Percentiles rank a stretch among this genome's conserved stretches.
Conservation (phyloP, 805 yeast species). For the Babjeviella inositovora region DNA sequence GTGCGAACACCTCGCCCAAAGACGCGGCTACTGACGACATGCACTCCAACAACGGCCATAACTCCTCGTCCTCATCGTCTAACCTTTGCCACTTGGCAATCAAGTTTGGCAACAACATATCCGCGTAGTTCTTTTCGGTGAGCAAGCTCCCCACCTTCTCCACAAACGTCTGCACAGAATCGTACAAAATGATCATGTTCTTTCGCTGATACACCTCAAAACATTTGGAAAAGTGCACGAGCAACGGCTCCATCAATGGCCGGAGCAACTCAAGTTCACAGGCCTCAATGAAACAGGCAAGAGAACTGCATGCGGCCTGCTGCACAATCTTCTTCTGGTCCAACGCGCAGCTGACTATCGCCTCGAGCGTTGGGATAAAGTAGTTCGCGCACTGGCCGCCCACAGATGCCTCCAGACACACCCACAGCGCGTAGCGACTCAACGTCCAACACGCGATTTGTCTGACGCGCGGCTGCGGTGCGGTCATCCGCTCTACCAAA, state of each 20-base stretch:
- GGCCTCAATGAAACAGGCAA: conserved; percentile 70
- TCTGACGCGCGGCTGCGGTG: conserved; percentile 69
- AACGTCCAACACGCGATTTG: conserved; percentile 95
- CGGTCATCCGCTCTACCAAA: conserved; percentile 64
- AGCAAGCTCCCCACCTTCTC: conserved; percentile 54
- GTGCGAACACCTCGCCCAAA: conserved; percentile 71
- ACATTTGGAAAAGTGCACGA: conserved; percentile 58
- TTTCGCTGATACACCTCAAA: conserved; percentile 68
- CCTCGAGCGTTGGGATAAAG: conserved; percentile 63
- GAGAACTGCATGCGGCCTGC: conserved; percentile 81
- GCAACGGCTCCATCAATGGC: conserved; percentile 48
- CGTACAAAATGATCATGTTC: conserved; percentile 71
- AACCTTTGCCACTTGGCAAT: conserved; percentile 66
- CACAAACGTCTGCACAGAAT: conserved; percentile 80
- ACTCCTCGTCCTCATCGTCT: conserved; percentile 63
- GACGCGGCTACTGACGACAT: conserved; percentile 84
- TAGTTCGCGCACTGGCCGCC: conserved; percentile 51
- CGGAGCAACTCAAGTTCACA: conserved; percentile 47
- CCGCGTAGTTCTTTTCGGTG: conserved; percentile 39
- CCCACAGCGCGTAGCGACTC: conserved; percentile 75
- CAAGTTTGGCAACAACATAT: conserved; percentile 63
- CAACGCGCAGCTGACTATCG: conserved; percentile 58
- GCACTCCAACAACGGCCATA: conserved; percentile 90
- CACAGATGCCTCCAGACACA: conserved; percentile 47
- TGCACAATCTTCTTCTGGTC: conserved; percentile 90